Evolutionary conservation across 2,329 filamentous ascomycete species (phyloP).

Genomic region (Aspergillus sojae): DNA sequence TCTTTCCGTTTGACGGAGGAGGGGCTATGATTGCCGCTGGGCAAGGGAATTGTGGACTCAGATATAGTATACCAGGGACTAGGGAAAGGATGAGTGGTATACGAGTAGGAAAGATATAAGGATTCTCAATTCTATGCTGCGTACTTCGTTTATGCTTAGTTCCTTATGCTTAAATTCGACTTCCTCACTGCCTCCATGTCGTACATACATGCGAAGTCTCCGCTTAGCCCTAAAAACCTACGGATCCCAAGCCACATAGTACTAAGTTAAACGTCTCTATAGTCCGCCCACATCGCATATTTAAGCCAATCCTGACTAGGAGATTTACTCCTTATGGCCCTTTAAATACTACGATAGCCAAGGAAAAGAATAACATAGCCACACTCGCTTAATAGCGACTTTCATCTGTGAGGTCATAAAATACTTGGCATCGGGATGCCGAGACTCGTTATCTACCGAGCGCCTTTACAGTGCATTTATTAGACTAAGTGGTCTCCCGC

Average conservation of each 20-base stretch:
- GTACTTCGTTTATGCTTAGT: too few relatives aligned
- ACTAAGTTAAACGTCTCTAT: neutral
- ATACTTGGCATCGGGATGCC: neutral
- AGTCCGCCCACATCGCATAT: neutral
- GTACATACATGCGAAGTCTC: too few relatives aligned
- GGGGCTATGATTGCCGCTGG: too few relatives aligned
- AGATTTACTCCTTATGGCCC: too few relatives aligned
- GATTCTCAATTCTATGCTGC: too few relatives aligned
- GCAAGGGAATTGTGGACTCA: too few relatives aligned
- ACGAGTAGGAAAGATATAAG: too few relatives aligned
- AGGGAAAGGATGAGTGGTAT: too few relatives aligned
- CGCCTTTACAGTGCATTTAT: neutral
- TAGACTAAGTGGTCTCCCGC: neutral
- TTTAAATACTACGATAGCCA: neutral
- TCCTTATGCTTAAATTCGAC: too few relatives aligned
- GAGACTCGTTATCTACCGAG: neutral
- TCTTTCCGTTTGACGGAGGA: too few relatives aligned
- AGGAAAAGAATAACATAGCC: neutral
- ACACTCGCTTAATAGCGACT: neutral
- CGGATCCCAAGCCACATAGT: neutral
- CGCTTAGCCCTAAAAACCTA: neutral
- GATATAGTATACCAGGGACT: too few relatives aligned
- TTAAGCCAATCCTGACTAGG: neutral
- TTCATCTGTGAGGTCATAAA: neutral
- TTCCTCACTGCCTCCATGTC: too few relatives aligned